A percentile compares a stretch with the other conserved stretches of the same genome.
These are phyloP conservation scores for Spiromastix sp. DNA, from an alignment of 2,329 filamentous ascomycete genomes.

Conservation along the genomic window DNA sequence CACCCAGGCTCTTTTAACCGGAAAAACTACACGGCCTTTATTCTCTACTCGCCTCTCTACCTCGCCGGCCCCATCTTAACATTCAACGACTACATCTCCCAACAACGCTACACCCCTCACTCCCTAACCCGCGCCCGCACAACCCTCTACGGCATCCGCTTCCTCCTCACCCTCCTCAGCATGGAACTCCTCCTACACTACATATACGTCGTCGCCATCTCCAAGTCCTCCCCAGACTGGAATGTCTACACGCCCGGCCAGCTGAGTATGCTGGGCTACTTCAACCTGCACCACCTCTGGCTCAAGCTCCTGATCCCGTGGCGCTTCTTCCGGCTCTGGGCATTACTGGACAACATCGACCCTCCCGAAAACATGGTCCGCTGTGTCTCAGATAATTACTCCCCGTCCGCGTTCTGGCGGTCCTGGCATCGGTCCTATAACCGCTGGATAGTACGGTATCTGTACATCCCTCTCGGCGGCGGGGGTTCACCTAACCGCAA, in stretches of 20 bases:
- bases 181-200: constrained; percentile 92
- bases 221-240: constrained; percentile 72
- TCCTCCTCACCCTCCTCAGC: constrained; percentile 64
- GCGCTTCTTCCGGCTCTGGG: constrained; percentile 98
- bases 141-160: constrained; percentile 71
- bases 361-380: constrained; percentile 97
- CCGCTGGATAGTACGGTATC: constrained; percentile 85
- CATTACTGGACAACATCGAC: constrained; percentile 79
- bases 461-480: constrained; percentile 86
- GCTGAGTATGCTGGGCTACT: constrained; percentile 81
- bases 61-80: constrained; percentile 87
- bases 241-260: constrained; percentile 73
- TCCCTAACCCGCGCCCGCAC: constrained; percentile 64
- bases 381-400: constrained; percentile 93
- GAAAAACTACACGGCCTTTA: constrained; percentile 80
- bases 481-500: constrained; percentile 26
- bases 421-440: constrained; percentile 94
- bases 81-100: constrained; percentile 95
- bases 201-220: constrained; percentile 88
- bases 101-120: constrained; percentile 61
- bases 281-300: constrained; percentile 97
- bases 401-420: constrained; percentile 84
- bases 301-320: constrained; percentile 91
- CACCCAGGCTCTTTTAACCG: constrained; percentile 60
- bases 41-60: constrained; percentile 86